Conservation (phyloP, 768 basidiomycete species). For the Boletus patriciae region DNA sequence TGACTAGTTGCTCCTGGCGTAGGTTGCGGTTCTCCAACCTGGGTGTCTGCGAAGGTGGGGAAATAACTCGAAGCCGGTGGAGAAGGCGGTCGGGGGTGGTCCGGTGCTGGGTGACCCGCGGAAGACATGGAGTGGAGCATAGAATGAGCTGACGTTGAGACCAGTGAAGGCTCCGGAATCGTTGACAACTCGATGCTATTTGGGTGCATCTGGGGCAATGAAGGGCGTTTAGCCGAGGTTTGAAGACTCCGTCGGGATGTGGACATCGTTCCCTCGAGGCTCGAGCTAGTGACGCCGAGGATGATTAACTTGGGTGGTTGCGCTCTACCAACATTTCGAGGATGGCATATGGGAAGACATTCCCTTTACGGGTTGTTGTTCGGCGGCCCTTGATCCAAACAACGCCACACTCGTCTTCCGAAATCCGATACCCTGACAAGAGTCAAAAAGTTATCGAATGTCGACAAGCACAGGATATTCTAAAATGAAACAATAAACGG, state of each 20-base stretch:
- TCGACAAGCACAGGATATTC: background rate
- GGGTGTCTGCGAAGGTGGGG: conserved; percentile 52
- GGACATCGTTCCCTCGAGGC: conserved; percentile 22
- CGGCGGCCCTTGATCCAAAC: conserved; percentile 18
- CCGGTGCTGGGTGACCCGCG: conserved; percentile 10
- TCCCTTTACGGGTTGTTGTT: conserved; percentile 19
- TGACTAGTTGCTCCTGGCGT: conserved; percentile 66
- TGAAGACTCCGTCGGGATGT: conserved; percentile 27
- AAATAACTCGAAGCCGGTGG: conserved; percentile 86
- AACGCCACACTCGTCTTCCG: conserved; percentile 6
- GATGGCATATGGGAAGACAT: conserved; percentile 13
- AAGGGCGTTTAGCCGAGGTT: conserved; percentile 20
- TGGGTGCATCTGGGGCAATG: conserved; percentile 7
- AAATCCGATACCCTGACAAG: background rate
- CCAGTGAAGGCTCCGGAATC: conserved; percentile 13
- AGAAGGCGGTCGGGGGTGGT: conserved; percentile 41
- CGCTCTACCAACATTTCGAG: background rate
- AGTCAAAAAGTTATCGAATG: background rate
- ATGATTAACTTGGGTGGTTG: background rate
- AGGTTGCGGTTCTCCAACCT: conserved; percentile 51
- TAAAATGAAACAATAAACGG: background rate
- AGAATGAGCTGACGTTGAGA: conserved; percentile 27
- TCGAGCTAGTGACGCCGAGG: background rate
- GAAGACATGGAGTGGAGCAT: conserved; percentile 17
- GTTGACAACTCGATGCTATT: conserved; percentile 17